Percentiles rank a stretch among this genome's conserved stretches.
Conservation (phyloP, 208 protist genomes). For the Trypanosoma rangeli region DNA sequence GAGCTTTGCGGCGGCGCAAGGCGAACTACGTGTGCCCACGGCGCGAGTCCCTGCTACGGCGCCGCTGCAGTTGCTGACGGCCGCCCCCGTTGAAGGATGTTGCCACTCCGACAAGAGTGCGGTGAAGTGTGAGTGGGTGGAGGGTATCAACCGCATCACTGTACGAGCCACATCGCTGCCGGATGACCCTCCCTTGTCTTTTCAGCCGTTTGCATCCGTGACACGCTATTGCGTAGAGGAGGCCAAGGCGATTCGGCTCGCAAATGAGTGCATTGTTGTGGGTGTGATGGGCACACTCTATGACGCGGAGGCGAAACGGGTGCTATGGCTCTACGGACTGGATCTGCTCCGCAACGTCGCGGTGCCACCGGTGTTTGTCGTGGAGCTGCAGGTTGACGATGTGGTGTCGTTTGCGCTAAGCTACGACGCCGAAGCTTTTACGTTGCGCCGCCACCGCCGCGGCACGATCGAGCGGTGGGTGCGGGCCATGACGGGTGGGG, state of each 20-base stretch:
- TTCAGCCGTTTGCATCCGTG: constrained; percentile 5
- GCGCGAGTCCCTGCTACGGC: constrained; percentile 33
- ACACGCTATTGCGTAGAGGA: neutral
- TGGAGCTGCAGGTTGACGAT: constrained; percentile 48
- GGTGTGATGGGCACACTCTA: constrained; percentile 10
- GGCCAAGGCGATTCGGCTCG: constrained; percentile 5
- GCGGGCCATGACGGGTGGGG: constrained; percentile 4
- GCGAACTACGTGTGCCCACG: constrained; percentile 29
- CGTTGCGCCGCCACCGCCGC: constrained; percentile 30
- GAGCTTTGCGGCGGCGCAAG: constrained; percentile 39
- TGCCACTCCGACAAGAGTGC: neutral
- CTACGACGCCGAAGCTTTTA: constrained; percentile 49
- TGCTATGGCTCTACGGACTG: constrained; percentile 65
- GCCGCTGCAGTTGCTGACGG: constrained; percentile 11
- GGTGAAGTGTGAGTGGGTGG: constrained; percentile 4
- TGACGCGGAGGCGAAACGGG: neutral
- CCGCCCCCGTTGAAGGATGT: neutral
- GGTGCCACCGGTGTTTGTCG: constrained; percentile 28
- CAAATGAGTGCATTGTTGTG: constrained; percentile 54
- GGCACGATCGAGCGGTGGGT: constrained; percentile 19
- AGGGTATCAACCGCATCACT: neutral
- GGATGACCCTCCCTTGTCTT: constrained; percentile 13
- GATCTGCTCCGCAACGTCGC: constrained; percentile 44
- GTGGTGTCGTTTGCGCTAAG: constrained; percentile 59
- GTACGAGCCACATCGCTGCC: constrained; percentile 5